These are phyloP conservation scores for Solanum boliviense DNA, from an alignment of 257 asterid species.

Conservation along the genomic window DNA sequence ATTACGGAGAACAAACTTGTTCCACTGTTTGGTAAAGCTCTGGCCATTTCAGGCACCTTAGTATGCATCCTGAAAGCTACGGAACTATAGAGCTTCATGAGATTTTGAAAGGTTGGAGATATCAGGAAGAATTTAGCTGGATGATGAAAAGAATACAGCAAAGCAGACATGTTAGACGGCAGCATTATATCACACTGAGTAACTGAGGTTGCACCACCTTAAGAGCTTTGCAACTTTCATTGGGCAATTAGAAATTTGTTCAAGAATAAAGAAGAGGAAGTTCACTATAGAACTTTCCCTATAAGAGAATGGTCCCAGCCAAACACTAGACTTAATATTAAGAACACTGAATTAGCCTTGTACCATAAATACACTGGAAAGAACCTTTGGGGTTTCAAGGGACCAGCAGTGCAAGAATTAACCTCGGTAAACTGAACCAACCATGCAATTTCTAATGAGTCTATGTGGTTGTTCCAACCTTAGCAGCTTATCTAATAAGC, in stretches of 20 bases:
- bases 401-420: not conserved
- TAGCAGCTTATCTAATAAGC: not conserved
- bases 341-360: not conserved
- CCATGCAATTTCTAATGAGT: not conserved
- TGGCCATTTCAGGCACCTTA: not conserved
- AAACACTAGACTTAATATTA: not conserved
- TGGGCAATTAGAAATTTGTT: not conserved
- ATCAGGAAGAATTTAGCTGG: not conserved
- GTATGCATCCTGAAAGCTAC: not conserved
- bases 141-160: not conserved
- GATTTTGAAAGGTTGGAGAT: not conserved
- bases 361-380: not conserved
- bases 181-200: not conserved
- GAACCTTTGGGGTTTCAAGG: not conserved
- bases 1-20: not conserved
- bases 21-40: not conserved
- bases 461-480: not conserved
- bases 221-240: not conserved
- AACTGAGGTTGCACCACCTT: not conserved
- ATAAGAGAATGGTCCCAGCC: not conserved
- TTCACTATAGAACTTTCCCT: not conserved
- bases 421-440: not conserved
- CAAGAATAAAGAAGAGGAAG: not conserved
- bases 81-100: not conserved
- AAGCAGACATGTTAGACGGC: not conserved